Conservation (phyloP, 2,329 filamentous ascomycete genomes). For the Penicillium thymicola region DNA sequence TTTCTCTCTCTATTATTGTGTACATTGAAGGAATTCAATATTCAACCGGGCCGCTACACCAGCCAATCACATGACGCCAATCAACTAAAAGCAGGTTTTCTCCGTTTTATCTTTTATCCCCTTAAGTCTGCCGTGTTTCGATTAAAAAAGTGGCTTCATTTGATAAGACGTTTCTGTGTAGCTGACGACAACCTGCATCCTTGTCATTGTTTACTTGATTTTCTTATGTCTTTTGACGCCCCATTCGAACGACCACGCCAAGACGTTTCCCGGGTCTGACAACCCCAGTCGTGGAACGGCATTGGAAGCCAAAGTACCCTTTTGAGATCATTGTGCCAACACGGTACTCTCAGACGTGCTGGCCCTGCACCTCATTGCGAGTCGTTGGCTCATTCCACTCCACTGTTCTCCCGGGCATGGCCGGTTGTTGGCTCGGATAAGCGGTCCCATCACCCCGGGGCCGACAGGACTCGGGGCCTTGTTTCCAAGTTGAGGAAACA, state of each 20-base stretch:
- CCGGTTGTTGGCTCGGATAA: not conserved
- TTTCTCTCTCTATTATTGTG: not conserved
- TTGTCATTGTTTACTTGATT: not conserved
- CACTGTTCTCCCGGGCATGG: not conserved
- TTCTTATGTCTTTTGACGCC: not conserved
- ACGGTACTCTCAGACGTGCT: not conserved
- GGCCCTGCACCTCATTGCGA: not conserved
- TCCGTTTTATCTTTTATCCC: not conserved
- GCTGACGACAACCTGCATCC: not conserved
- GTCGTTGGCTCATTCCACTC: conserved; percentile 2
- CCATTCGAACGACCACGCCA: not conserved
- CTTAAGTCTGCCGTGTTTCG: not conserved
- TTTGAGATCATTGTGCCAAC: not conserved
- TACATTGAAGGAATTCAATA: conserved; percentile 5
- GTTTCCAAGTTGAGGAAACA: not conserved
- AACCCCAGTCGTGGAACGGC: not conserved
- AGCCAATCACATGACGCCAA: conserved; percentile 18
- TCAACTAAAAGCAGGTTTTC: conserved; percentile 24
- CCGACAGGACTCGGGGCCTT: not conserved
- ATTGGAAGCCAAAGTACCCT: not conserved
- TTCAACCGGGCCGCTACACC: conserved; percentile 18
- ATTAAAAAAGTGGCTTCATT: not conserved
- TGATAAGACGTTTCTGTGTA: not conserved
- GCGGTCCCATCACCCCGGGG: not conserved
- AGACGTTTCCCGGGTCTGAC: not conserved